A percentile compares a stretch with the other conserved stretches of the same genome.
These are phyloP conservation scores for Fusarium kyushuense DNA, from an alignment of 2,329 filamentous ascomycete species.

Conservation along the genomic window DNA sequence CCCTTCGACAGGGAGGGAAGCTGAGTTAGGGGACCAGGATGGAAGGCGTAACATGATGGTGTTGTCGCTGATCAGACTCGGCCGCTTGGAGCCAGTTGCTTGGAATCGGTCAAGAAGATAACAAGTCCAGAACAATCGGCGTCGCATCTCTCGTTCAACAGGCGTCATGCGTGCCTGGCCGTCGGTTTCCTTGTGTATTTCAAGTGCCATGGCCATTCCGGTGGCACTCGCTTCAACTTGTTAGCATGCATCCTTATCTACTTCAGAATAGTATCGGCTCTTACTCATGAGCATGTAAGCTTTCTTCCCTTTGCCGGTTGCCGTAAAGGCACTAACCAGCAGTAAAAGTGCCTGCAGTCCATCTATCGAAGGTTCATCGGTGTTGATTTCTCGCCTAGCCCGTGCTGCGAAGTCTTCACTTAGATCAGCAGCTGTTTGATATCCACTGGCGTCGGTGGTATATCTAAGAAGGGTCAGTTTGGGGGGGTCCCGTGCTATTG, in stretches of 20 bases:
- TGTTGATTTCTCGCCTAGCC: conserved; percentile 77
- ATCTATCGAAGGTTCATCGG: conserved; percentile 85
- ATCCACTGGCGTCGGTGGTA: conserved; percentile 73
- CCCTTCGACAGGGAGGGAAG: conserved; percentile 75
- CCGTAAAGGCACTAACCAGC: conserved; percentile 80
- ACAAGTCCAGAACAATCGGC: conserved; percentile 89
- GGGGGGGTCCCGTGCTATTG: not conserved
- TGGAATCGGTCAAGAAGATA: conserved; percentile 89
- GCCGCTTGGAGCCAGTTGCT: conserved; percentile 83
- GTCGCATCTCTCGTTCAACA: conserved; percentile 78
- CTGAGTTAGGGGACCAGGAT: conserved; percentile 74
- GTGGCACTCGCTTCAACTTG: conserved; percentile 72
- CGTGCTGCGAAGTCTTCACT: conserved; percentile 80
- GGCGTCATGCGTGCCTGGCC: conserved; percentile 70
- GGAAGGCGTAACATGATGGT: conserved; percentile 81
- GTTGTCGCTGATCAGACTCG: conserved; percentile 83
- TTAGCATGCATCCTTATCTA: conserved; percentile 50
- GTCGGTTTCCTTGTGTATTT: conserved; percentile 82
- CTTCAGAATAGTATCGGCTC: conserved; percentile 19
- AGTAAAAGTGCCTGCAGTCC: conserved; percentile 80
- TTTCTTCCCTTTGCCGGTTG: conserved; percentile 83
- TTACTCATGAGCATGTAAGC: conserved; percentile 87
- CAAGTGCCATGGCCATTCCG: conserved; percentile 85
- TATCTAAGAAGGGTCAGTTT: conserved; percentile 60
- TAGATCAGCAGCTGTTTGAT: conserved; percentile 74